Base-by-base conservation (phyloP, 2,329 filamentous ascomycete genomes). In the Pestalotiopsis sp. region DNA sequence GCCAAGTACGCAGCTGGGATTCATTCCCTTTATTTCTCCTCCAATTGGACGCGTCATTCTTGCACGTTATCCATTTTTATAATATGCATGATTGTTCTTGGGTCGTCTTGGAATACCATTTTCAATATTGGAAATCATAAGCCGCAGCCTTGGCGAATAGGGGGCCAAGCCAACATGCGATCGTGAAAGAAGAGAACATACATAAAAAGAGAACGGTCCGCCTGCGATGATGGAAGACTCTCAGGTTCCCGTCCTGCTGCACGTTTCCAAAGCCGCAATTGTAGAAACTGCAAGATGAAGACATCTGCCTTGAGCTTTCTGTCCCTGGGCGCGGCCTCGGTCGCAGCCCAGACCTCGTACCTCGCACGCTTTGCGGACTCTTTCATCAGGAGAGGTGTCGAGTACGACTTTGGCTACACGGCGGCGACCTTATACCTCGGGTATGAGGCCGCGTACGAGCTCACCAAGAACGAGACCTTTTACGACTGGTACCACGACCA, bases 371-470 rank as follows among this genome's bases (percentile, higher is more conserved):
- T 63, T 79, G 81, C 84, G 12, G 79, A 84, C 64, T 86, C 84
- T 2, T 83, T 84, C 72, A 82, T 86, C 57, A 73, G 76, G 64
- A 76, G 79, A 71, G 77, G 79, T 3, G 76, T 84, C 3, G 68
- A 76, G 1, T 75, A 81, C 0, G 81, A 81, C n/a, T 79, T 79
- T 56, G 78, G 80, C 69, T 86, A 86, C 70, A 80, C 81, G 25
- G 77, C 84, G 67, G 82, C 81, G 2, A 82, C 84, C 4, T 76
- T 87, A 1, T 84, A 86, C 69, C 78, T 81, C 13, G 84, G 82
- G 0, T 79, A 86, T 52, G 82, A 86, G 69, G 81, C 82, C 25
- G 81, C 83, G 3, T 83, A 84, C 56, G 81, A 81, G 17, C 71
- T 80, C 14, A 82, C 82, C 14, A 73, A 80, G 36, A 82, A 87